A percentile compares a stretch with the other conserved stretches of the same genome.
Conservation (phyloP, 306 rosid species). For the Alnus glutinosa region DNA sequence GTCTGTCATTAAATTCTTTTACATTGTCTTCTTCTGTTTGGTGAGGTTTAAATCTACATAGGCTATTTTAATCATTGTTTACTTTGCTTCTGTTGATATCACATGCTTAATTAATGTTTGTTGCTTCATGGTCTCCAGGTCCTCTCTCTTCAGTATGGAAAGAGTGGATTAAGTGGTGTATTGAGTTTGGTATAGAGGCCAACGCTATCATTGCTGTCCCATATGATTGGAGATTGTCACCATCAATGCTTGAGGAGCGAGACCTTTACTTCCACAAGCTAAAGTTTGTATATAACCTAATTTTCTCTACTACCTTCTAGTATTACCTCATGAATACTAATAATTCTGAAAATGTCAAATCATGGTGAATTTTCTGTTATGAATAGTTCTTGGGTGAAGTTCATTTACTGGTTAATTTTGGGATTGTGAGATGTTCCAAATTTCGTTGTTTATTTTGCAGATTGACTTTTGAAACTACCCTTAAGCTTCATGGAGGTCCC, state of each 20-base stretch:
- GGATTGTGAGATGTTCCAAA: constrained; percentile 28
- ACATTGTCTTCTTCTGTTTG: not conserved
- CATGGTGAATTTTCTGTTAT: not conserved
- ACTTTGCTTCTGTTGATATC: constrained; percentile 7
- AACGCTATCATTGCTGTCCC: constrained; percentile 96
- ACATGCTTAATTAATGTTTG: constrained; percentile 7
- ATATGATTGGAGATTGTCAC: constrained; percentile 96
- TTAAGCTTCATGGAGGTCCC: constrained; percentile 95
- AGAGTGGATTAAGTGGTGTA: constrained; percentile 98
- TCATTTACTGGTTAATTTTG: constrained; percentile 17
- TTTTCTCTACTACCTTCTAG: constrained; percentile 13
- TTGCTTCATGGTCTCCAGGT: constrained; percentile 46
- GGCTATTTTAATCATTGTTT: constrained; percentile 7
- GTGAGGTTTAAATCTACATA: not conserved
- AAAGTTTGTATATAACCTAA: constrained; percentile 56
- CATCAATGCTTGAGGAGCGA: constrained; percentile 89
- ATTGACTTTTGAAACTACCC: constrained; percentile 90
- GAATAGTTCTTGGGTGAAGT: not conserved
- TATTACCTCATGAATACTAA: not conserved
- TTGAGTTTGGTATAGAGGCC: constrained; percentile 96
- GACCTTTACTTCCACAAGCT: constrained; percentile 97
- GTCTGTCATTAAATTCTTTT: constrained; percentile 27
- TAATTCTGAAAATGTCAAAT: not conserved
- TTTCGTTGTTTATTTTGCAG: constrained; percentile 46
- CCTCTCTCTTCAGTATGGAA: constrained; percentile 98